Evolutionary conservation across 441 rosid genomes (phyloP).

Genomic region (Arabidopsis hybrid): DNA sequence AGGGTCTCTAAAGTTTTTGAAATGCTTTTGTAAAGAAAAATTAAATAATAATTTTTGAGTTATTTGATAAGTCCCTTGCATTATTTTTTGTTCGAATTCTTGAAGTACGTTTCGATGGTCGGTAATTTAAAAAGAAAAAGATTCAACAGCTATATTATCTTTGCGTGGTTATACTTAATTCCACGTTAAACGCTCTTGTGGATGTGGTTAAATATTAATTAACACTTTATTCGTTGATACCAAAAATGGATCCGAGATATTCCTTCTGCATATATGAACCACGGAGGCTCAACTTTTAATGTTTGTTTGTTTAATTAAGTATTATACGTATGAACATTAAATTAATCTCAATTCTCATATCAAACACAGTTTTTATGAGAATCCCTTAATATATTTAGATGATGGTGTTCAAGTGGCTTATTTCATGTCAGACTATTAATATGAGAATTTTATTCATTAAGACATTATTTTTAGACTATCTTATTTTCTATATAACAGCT

Average conservation of each 20-base stretch:
- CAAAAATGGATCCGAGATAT: conserved; percentile 47
- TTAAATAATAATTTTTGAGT: background rate
- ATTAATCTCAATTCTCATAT: conserved; percentile 14
- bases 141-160: conserved; percentile 22
- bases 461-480: background rate
- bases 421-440: background rate
- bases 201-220: conserved; percentile 25
- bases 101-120: conserved; percentile 41
- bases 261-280: conserved; percentile 50
- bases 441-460: too few species aligned
- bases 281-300: conserved; percentile 49
- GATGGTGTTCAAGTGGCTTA: background rate
- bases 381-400: background rate
- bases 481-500: background rate
- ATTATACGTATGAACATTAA: background rate
- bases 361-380: background rate
- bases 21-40: conserved; percentile 5
- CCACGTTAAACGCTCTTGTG: conserved; percentile 37
- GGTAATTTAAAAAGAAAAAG: conserved; percentile 1
- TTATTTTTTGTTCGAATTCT: conserved; percentile 39
- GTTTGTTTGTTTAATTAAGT: conserved; percentile 26
- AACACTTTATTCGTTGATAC: conserved; percentile 36
- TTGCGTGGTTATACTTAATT: conserved; percentile 25
- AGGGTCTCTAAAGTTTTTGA: conserved; percentile 20
- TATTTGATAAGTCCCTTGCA: conserved; percentile 1